Conservation (phyloP, 2,329 filamentous ascomycete genomes). For the Atkinsonella hypoxylon region DNA sequence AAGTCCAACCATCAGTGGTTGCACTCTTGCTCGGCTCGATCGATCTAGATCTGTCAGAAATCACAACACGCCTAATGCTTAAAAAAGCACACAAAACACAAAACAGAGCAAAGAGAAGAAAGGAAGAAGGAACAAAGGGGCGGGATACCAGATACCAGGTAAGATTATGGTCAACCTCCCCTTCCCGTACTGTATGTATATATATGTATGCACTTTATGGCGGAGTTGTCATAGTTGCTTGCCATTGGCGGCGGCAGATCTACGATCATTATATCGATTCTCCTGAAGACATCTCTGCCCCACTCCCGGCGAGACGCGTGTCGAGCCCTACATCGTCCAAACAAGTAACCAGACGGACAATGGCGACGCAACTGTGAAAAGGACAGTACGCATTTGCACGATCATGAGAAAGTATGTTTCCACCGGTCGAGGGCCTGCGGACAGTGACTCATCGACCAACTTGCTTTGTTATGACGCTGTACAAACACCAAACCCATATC, state of each 20-base stretch:
- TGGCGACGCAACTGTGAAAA: background rate
- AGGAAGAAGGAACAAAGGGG: too few species aligned
- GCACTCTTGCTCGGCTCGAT: background rate
- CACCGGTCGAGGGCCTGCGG: too few species aligned
- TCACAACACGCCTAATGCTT: background rate
- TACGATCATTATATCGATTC: background rate
- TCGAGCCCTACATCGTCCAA: background rate
- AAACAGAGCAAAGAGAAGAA: too few species aligned
- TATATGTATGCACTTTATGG: background rate
- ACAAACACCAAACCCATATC: background rate
- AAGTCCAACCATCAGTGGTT: background rate
- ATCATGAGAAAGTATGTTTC: background rate
- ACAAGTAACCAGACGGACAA: background rate
- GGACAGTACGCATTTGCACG: background rate
- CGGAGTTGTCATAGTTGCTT: too few species aligned
- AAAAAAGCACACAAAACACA: too few species aligned
- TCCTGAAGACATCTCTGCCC: background rate
- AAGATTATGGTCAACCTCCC: too few species aligned
- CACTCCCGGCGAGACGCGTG: background rate
- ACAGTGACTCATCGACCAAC: background rate
- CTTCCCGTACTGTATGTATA: background rate
- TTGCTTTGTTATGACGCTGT: background rate
- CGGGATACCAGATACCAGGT: background rate
- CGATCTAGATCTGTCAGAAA: background rate
- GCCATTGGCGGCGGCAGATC: background rate